Evolutionary conservation across 495 filamentous ascomycete genomes (phyloP), one percentile per base, ranked within the genome.

Genomic region (Aspergillus baeticus): DNA sequence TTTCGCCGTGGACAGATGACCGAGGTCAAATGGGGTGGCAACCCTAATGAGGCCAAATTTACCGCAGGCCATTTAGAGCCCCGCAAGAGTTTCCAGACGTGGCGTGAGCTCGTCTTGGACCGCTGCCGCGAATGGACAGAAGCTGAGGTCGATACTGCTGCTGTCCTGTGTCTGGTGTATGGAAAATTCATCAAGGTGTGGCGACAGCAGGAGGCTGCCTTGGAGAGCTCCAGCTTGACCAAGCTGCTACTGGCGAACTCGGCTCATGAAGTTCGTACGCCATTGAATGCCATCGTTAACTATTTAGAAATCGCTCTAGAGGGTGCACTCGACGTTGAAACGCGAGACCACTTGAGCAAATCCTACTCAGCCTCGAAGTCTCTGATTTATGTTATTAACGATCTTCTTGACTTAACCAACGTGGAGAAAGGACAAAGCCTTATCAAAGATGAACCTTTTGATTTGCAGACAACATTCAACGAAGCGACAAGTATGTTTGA

Each of bases 221-320:
- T 95, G 63, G 87, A 96, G 57, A 93, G 75, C 61, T 95, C 87
- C 52, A 85, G 91, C 38, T 74, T 98, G 15, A 96, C 90, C 2
- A 78, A 83, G 44, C 72, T 98, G 13, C 70, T 98, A 10, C 76
- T 96, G 2, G 90, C 93, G 10, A 96, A 98, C 63, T 95, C 92
- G 0, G 93, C 93, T 0, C 93, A 98, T 63, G 92, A 96, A 75
- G 90, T 98, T 14, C 88, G 93, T 29, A 98, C 93, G 0, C 92
- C 93, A 0, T 74, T 98, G 4, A 96, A 96, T 68, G 93, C 93
- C 18, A 95, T 98, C 63, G 94, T 98, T 66, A 98, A 98, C 62
- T 96, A 94, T 55, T 76, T 98, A 2, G 93, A 98, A 63, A 96
- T 96, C 59, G 93, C 93, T 0, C 74, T 98, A 3, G 93, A 98